phyloP scores from a whole-genome alignment of 176 grass and related monocot genomes.

The Cenchrus purpureus region DNA sequence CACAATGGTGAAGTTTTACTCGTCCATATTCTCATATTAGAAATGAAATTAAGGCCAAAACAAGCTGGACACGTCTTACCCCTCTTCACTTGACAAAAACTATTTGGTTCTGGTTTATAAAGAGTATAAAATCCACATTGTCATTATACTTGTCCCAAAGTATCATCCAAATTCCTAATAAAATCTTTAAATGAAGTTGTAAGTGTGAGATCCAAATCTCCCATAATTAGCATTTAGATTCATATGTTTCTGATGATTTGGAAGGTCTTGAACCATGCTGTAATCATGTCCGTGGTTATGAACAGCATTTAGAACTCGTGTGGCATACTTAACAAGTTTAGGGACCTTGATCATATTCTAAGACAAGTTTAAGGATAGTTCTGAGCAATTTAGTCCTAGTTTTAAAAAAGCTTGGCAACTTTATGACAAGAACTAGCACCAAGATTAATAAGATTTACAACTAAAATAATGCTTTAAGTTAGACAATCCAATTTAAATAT shows the following conservation, averaged over 20 bases:
- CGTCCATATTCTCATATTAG: background rate
- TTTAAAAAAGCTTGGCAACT: background rate
- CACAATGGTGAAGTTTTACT: background rate
- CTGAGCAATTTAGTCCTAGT: background rate
- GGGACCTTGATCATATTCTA: background rate
- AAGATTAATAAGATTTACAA: background rate
- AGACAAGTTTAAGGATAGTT: background rate
- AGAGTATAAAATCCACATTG: no score
- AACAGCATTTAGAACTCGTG: background rate
- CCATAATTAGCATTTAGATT: background rate
- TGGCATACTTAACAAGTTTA: background rate
- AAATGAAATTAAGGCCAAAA: background rate
- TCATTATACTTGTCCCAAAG: background rate
- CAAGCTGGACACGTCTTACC: background rate
- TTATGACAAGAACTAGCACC: conserved; percentile 19
- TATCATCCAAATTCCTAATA: no score
- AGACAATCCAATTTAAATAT: background rate
- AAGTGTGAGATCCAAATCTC: background rate
- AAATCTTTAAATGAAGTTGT: background rate
- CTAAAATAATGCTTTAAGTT: background rate
- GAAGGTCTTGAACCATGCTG: background rate
- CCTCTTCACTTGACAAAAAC: background rate
- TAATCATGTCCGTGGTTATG: background rate
- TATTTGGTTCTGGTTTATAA: background rate
- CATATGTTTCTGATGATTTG: background rate